Percentiles rank a stretch among this genome's conserved stretches.
These are phyloP conservation scores for Eutypella sp. DNA, from an alignment of 2,329 filamentous ascomycete species.

Conservation along the genomic window DNA sequence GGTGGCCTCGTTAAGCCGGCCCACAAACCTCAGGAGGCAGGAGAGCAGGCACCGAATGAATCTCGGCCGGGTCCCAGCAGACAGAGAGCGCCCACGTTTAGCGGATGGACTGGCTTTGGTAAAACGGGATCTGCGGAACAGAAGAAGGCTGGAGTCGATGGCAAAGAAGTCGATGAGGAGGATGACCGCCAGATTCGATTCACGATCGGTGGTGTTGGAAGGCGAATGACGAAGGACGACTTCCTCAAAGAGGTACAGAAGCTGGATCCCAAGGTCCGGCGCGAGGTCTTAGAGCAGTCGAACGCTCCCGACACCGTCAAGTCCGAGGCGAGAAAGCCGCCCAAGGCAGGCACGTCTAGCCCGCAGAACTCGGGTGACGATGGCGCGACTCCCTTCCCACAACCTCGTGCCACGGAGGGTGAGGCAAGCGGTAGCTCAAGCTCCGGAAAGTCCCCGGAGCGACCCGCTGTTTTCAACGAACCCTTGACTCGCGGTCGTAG, in stretches of 20 bases:
- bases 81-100: constrained; percentile 31
- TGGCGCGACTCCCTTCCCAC: constrained; percentile 11
- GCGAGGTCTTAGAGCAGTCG: constrained; percentile 49
- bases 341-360: not conserved
- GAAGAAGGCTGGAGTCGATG: constrained; percentile 33
- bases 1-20: constrained; percentile 37
- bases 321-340: constrained; percentile 36
- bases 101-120: constrained; percentile 48
- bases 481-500: constrained; percentile 16
- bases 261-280: constrained; percentile 61
- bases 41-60: constrained; percentile 15
- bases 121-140: constrained; percentile 24
- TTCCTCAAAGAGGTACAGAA: constrained; percentile 71
- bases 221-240: constrained; percentile 73
- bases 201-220: constrained; percentile 67
- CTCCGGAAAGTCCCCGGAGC: constrained; percentile 13
- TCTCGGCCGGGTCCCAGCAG: constrained; percentile 23
- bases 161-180: constrained; percentile 42
- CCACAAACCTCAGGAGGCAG: constrained; percentile 30
- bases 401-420: constrained; percentile 18
- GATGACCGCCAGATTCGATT: constrained; percentile 72
- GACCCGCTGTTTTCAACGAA: too few species aligned
- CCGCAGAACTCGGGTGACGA: constrained; percentile 25
- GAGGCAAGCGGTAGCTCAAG: constrained; percentile 22
- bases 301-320: constrained; percentile 44